phyloP scores from a whole-genome alignment of 2,329 filamentous ascomycete species.

The Blastomyces parvus region DNA sequence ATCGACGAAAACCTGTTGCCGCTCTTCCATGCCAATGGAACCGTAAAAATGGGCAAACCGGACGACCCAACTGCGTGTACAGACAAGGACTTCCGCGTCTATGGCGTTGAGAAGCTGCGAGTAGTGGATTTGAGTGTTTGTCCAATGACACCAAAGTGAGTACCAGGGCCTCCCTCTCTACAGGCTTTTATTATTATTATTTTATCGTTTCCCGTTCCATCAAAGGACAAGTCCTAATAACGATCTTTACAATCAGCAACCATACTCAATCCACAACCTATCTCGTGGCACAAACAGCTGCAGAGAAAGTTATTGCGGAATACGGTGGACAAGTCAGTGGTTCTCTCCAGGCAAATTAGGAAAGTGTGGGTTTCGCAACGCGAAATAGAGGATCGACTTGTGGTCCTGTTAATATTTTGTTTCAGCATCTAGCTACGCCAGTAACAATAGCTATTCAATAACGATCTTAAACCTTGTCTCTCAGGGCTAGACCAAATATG shows the following conservation, averaged over 20 bases:
- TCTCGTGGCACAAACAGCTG: constrained; percentile 38
- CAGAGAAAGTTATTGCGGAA: constrained; percentile 30
- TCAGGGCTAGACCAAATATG: too few species aligned
- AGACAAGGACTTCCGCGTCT: constrained; percentile 9
- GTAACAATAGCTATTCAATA: too few species aligned
- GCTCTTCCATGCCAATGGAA: constrained; percentile 11
- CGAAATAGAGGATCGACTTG: too few species aligned
- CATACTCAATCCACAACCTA: constrained; percentile 44
- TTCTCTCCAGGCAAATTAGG: neutral
- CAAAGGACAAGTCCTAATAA: neutral
- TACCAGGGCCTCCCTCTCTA: too few species aligned
- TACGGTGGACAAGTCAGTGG: neutral
- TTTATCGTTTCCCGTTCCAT: neutral
- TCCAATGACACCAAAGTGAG: constrained; percentile 12
- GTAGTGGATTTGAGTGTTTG: constrained; percentile 12
- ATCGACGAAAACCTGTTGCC: neutral
- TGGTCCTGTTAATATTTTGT: too few species aligned
- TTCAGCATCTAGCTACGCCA: too few species aligned
- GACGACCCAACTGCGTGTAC: constrained; percentile 11
- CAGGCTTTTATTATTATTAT: neutral
- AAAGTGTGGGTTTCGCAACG: neutral
- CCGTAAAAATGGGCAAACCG: constrained; percentile 11
- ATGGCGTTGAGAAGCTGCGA: constrained; percentile 10
- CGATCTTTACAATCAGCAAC: constrained; percentile 22
- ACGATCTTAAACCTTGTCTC: too few species aligned